Evolutionary conservation across 176 grass and related monocot species (phyloP).

Genomic region (Oryza australiensis): DNA sequence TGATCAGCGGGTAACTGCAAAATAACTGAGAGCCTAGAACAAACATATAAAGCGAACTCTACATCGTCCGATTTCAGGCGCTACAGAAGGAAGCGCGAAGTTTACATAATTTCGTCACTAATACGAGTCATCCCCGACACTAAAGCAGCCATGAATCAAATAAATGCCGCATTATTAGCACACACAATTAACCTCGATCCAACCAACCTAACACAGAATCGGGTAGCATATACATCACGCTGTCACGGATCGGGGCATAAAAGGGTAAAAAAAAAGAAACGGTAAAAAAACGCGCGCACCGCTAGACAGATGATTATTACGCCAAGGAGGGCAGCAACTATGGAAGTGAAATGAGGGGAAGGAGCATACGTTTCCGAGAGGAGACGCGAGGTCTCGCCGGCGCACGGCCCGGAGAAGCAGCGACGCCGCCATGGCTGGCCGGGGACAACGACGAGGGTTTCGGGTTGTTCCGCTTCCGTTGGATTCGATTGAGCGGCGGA

Average conservation of each 20-base stretch:
- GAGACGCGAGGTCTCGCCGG: constrained; percentile 34
- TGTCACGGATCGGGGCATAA: not conserved
- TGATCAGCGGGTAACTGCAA: not conserved
- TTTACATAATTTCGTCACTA: not conserved
- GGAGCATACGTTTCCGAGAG: constrained; percentile 32
- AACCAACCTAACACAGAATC: not conserved
- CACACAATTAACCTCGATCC: not conserved
- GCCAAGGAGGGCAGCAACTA: not conserved
- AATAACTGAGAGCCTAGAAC: not conserved
- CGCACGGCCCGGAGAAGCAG: constrained; percentile 44
- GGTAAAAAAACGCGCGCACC: not conserved
- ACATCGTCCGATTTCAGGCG: not conserved
- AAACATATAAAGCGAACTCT: not conserved
- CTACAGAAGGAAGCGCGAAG: not conserved
- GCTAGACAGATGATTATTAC: not conserved
- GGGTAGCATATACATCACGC: not conserved
- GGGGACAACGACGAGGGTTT: not conserved
- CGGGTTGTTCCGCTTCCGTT: not conserved
- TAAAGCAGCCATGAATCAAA: not conserved
- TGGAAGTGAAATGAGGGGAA: too few relatives aligned
- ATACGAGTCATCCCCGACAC: not conserved
- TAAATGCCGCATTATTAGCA: not conserved
- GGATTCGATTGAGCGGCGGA: not conserved
- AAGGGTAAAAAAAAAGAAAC: not conserved
- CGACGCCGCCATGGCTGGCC: constrained; percentile 35